phyloP scores from a whole-genome alignment of 176 grass and related monocot genomes.

The Secale cereale region DNA sequence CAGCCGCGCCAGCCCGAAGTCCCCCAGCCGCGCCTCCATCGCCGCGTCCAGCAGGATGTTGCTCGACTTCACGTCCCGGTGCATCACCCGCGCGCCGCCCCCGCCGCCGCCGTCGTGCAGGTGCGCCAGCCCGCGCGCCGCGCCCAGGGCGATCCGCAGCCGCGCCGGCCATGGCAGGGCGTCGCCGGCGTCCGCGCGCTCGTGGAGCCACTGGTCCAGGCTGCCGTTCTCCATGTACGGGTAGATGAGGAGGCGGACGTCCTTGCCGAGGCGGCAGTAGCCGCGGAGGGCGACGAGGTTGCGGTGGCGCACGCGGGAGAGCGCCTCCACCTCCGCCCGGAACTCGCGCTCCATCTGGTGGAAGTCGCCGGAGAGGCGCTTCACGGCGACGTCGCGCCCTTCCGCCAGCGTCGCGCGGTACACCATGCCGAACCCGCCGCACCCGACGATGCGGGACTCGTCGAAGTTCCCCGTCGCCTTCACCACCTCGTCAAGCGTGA shows the following conservation, averaged over 20 bases:
- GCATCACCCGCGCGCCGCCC: conserved; percentile 57
- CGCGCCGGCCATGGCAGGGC: conserved; percentile 39
- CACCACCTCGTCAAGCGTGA: conserved; percentile 40
- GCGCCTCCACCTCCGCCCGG: conserved; percentile 70
- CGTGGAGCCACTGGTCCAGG: conserved; percentile 78
- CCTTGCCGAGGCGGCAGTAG: conserved; percentile 55
- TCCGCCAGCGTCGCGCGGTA: conserved; percentile 43
- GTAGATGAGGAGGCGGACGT: conserved; percentile 68
- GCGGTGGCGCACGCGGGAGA: conserved; percentile 50
- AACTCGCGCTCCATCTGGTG: conserved; percentile 70
- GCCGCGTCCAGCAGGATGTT: conserved; percentile 72
- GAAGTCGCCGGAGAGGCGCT: conserved; percentile 49
- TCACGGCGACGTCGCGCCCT: conserved; percentile 35
- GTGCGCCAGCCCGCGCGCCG: conserved; percentile 50
- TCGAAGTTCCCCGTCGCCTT: conserved; percentile 47
- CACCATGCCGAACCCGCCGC: conserved; percentile 61
- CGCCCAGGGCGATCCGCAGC: conserved; percentile 27
- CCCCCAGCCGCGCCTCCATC: conserved; percentile 49
- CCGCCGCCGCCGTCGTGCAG: conserved; percentile 46
- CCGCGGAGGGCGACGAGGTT: conserved; percentile 53
- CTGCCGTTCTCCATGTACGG: conserved; percentile 58
- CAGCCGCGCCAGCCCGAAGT: conserved; percentile 60
- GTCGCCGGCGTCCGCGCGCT: not conserved
- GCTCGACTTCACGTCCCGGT: conserved; percentile 82
- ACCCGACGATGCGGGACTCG: conserved; percentile 37